Percentiles rank a stretch among this genome's conserved stretches.
These are phyloP conservation scores for Scytalidium sp. DNA, from an alignment of 2,329 filamentous ascomycete species.

Conservation along the genomic window DNA sequence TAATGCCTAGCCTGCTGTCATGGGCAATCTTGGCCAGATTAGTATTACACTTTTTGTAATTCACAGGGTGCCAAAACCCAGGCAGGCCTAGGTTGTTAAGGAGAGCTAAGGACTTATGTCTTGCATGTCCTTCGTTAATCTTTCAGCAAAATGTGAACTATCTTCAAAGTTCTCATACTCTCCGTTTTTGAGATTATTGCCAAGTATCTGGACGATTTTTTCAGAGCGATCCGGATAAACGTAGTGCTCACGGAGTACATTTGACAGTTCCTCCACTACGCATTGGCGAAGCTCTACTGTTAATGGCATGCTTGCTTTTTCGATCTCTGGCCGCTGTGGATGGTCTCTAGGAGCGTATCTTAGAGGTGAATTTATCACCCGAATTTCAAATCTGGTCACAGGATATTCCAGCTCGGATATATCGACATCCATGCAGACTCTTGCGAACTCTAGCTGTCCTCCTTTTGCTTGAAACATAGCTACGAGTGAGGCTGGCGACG, in stretches of 20 bases:
- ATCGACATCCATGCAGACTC: conserved; percentile 1
- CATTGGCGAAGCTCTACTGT: not conserved
- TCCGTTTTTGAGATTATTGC: not conserved
- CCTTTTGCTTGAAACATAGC: not conserved
- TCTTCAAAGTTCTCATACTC: not conserved
- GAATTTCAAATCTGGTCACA: conserved; percentile 2
- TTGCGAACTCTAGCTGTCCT: not conserved
- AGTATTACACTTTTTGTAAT: too few species aligned
- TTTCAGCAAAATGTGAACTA: not conserved
- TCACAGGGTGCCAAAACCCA: too few species aligned
- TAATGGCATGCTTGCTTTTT: conserved; percentile 2
- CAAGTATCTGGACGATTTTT: not conserved
- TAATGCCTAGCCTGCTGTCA: too few species aligned
- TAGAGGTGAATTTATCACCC: not conserved
- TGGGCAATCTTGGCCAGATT: too few species aligned
- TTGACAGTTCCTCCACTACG: not conserved
- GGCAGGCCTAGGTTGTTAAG: too few species aligned
- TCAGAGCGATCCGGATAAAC: not conserved
- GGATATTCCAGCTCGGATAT: not conserved
- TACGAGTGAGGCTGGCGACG: not conserved
- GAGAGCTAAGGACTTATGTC: too few species aligned
- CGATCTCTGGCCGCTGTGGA: not conserved
- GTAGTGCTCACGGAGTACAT: not conserved
- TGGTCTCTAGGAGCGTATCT: conserved; percentile 3
- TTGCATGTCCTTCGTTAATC: conserved; percentile 1